Percentiles rank a stretch among this genome's conserved stretches.
Evolutionary conservation across 2,329 filamentous ascomycete species (phyloP).

Genomic region (Colletotrichum magnum): DNA sequence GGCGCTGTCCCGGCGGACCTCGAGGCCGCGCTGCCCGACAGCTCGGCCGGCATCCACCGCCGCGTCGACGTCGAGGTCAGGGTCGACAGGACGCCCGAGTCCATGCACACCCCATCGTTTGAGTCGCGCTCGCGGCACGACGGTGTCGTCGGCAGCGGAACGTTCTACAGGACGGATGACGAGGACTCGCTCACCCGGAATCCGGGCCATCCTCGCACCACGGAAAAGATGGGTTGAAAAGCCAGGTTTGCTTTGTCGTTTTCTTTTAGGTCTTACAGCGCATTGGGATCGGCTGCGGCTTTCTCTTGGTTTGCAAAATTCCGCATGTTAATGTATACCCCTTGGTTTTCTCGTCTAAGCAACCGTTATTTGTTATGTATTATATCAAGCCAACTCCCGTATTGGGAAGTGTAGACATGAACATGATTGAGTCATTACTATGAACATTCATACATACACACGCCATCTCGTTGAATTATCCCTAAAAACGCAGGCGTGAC

Average conservation of each 20-base stretch:
- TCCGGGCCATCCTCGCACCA: constrained; percentile 6
- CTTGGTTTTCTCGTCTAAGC: constrained; percentile 7
- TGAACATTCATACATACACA: neutral
- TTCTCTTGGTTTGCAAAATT: no score
- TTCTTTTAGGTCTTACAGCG: neutral
- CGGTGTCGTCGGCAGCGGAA: constrained; percentile 6
- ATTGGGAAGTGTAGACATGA: neutral
- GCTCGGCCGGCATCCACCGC: constrained; percentile 13
- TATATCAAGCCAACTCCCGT: neutral
- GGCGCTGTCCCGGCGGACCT: constrained; percentile 1
- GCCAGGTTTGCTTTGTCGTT: neutral
- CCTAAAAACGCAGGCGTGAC: neutral
- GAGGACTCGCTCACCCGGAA: constrained; percentile 31
- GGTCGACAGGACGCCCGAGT: constrained; percentile 12
- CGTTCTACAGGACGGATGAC: constrained; percentile 30
- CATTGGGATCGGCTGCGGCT: no score
- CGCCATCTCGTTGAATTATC: neutral
- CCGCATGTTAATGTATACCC: constrained; percentile 26
- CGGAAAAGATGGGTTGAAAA: constrained; percentile 6
- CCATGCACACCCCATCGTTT: neutral
- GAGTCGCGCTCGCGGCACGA: constrained; percentile 10
- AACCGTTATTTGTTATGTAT: constrained; percentile 1
- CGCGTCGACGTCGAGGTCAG: constrained; percentile 29
- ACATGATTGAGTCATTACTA: neutral
- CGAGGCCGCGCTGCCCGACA: neutral